Evolutionary conservation across 2,329 filamentous ascomycete genomes (phyloP).

Genomic region (Stemphylium lycopersici): DNA sequence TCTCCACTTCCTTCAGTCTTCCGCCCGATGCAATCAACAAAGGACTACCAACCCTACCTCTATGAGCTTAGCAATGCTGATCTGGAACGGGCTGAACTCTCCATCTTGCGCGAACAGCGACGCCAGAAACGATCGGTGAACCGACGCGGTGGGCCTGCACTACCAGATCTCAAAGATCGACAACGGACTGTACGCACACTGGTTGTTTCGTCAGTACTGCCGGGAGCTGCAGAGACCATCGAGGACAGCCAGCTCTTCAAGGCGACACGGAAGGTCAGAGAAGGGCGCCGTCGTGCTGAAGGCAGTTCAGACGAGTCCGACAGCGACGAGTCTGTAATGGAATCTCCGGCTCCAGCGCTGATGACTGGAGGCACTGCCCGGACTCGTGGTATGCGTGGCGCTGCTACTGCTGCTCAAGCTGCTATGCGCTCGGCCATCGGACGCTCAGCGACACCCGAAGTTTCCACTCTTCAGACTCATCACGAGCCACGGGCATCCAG

Average conservation of each 20-base stretch:
- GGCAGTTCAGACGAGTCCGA: constrained; percentile 91
- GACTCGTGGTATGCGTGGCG: constrained; percentile 86
- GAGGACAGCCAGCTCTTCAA: constrained; percentile 91
- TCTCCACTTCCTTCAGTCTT: constrained; percentile 84
- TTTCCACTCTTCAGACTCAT: constrained; percentile 60
- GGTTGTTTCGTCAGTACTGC: constrained; percentile 89
- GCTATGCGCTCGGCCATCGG: constrained; percentile 76
- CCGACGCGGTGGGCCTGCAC: constrained; percentile 84
- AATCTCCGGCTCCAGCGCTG: constrained; percentile 78
- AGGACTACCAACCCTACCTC: constrained; percentile 90
- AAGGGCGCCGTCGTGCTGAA: constrained; percentile 64
- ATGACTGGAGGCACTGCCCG: constrained; percentile 77
- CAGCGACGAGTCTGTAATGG: constrained; percentile 83
- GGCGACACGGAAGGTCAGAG: constrained; percentile 52
- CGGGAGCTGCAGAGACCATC: constrained; percentile 78
- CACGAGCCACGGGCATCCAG: constrained; percentile 75
- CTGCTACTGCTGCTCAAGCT: constrained; percentile 83
- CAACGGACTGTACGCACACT: constrained; percentile 92
- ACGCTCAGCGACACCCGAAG: constrained; percentile 91
- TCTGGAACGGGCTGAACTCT: constrained; percentile 86
- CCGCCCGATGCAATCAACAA: constrained; percentile 87
- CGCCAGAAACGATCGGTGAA: constrained; percentile 96
- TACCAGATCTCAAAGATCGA: constrained; percentile 95
- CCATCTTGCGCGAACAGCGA: constrained; percentile 90
- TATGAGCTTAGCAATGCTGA: constrained; percentile 93